These are phyloP conservation scores for Delitschia confertaspora DNA, from an alignment of 495 filamentous ascomycete genomes.

Conservation along the genomic window DNA sequence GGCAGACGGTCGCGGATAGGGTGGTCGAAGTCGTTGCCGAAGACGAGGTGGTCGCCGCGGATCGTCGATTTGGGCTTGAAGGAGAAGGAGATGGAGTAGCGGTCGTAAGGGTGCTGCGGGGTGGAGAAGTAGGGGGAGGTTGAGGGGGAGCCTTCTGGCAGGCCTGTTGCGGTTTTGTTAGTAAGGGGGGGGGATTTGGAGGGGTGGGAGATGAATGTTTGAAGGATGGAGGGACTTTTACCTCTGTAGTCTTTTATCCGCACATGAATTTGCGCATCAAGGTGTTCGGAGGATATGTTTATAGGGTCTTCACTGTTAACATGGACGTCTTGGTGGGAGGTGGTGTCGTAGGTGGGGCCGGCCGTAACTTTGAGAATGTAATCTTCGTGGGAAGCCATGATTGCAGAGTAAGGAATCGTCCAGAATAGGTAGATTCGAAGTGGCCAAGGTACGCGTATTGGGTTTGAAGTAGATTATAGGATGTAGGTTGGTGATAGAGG, in stretches of 20 bases:
- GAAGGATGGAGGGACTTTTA: conserved; percentile 25
- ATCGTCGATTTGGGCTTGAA: conserved; percentile 61
- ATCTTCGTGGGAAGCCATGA: conserved; percentile 40
- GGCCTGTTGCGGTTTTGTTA: conserved; percentile 9
- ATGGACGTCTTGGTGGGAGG: conserved; percentile 55
- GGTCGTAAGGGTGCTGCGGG: conserved; percentile 60
- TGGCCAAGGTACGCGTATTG: too few species aligned
- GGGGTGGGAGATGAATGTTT: not conserved
- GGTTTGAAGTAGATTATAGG: not conserved
- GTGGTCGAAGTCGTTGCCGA: conserved; percentile 86
- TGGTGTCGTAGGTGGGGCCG: conserved; percentile 59
- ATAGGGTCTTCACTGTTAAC: conserved; percentile 60
- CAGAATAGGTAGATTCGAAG: not conserved
- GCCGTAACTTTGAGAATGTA: conserved; percentile 65
- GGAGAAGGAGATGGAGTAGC: conserved; percentile 69
- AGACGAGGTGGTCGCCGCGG: conserved; percentile 63
- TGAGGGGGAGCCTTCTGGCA: conserved; percentile 34
- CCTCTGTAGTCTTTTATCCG: conserved; percentile 58
- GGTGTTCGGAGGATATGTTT: conserved; percentile 48
- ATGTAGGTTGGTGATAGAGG: not conserved
- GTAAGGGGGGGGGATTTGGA: not conserved
- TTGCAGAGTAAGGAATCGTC: not conserved
- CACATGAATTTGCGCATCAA: conserved; percentile 55
- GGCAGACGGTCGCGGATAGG: conserved; percentile 78
- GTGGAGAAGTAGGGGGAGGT: conserved; percentile 63